Percentiles rank a stretch among this genome's conserved stretches.
These are phyloP conservation scores for Diplotaxis tenuifolia DNA, from an alignment of 345 rosid species.

Conservation along the genomic window DNA sequence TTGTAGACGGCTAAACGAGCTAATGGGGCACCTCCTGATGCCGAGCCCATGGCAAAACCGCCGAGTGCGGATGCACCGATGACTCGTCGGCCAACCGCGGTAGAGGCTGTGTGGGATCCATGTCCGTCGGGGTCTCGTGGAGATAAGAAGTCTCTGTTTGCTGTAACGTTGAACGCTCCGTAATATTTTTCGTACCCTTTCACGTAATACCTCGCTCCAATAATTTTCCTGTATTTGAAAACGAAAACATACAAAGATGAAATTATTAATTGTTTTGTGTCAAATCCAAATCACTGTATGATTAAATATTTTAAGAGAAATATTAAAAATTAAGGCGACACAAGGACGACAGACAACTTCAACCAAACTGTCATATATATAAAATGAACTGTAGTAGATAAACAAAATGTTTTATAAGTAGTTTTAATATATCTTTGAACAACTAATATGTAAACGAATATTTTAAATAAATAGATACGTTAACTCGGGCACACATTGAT, in stretches of 20 bases:
- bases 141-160: slow-evolving; percentile 55
- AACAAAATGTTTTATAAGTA: background rate
- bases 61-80: slow-evolving; percentile 49
- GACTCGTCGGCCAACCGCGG: slow-evolving; percentile 55
- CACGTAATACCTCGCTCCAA: slow-evolving; percentile 76
- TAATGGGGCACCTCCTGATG: slow-evolving; percentile 72
- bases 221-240: slow-evolving; percentile 54
- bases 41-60: slow-evolving; percentile 65
- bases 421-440: background rate
- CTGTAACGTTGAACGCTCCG: slow-evolving; percentile 51
- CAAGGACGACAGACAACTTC: background rate
- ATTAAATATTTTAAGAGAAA: background rate
- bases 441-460: background rate
- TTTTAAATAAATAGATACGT: slow-evolving; percentile 3
- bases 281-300: background rate
- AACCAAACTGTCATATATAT: background rate
- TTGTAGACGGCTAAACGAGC: slow-evolving; percentile 81
- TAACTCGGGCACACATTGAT: slow-evolving; percentile 20
- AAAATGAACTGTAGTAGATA: background rate
- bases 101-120: slow-evolving; percentile 86
- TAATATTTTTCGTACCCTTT: slow-evolving; percentile 47
- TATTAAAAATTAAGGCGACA: background rate
- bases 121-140: slow-evolving; percentile 85
- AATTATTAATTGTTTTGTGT: background rate
- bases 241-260: background rate